phyloP scores from a whole-genome alignment of 192 early-diverging fungal genomes.

The Backusella mclennaniae region DNA sequence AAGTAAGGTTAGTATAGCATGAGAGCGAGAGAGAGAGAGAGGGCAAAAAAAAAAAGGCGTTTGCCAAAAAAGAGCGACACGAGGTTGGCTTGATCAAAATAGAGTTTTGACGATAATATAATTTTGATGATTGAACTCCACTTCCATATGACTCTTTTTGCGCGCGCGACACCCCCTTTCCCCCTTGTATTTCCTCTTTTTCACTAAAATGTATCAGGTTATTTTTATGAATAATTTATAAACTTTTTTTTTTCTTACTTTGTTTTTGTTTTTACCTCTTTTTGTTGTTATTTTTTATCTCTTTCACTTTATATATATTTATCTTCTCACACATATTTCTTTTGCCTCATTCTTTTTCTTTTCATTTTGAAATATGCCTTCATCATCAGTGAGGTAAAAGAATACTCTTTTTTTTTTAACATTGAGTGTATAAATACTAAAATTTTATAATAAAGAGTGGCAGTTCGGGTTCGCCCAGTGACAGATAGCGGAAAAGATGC shows the following conservation, averaged over 20 bases:
- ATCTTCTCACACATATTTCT: slow-evolving; percentile 1
- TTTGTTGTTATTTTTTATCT: background rate
- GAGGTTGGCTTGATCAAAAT: slow-evolving; percentile 3
- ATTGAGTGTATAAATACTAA: background rate
- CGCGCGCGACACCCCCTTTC: background rate
- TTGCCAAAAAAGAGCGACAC: slow-evolving; percentile 1
- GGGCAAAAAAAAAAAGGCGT: background rate
- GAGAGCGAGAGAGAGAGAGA: background rate
- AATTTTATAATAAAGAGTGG: background rate
- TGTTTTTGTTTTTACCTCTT: background rate
- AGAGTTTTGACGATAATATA: slow-evolving; percentile 8
- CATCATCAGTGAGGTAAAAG: background rate
- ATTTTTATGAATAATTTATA: background rate
- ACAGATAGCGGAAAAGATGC: background rate
- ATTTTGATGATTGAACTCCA: slow-evolving; percentile 5
- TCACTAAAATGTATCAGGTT: background rate
- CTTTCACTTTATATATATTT: background rate
- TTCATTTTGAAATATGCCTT: background rate
- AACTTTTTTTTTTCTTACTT: background rate
- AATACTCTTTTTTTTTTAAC: background rate
- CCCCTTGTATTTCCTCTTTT: background rate
- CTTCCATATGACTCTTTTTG: background rate
- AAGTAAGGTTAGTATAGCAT: background rate
- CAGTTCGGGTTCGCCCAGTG: background rate
- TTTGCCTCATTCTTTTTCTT: background rate